Percentiles rank a stretch among this genome's conserved stretches.
phyloP scores from a whole-genome alignment of 1,139 yeast species.

The Hemisphaericaspora xylanilytica region DNA sequence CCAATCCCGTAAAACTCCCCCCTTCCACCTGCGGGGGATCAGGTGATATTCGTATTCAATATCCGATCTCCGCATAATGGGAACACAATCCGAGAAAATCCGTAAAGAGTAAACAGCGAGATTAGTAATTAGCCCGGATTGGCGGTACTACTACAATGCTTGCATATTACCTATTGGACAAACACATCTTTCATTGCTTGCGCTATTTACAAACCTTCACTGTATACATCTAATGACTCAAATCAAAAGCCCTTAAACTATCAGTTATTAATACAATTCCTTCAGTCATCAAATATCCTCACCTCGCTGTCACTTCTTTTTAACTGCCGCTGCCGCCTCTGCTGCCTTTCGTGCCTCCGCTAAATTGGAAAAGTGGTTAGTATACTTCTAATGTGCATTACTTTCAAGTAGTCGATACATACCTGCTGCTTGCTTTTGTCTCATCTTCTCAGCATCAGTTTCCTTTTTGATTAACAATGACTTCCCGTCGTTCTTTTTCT shows the following conservation, averaged over 20 bases:
- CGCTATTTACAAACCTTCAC: background rate
- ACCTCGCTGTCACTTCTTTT: conserved; percentile 14
- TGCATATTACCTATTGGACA: background rate
- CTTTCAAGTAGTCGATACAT: conserved; percentile 27
- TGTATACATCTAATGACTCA: background rate
- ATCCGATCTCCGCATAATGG: no score
- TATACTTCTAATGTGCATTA: background rate
- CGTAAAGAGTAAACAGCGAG: no score
- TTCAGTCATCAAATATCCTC: background rate
- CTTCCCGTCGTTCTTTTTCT: conserved; percentile 80
- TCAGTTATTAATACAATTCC: no score
- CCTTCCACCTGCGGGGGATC: no score
- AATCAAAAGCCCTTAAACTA: background rate
- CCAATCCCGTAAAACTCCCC: no score
- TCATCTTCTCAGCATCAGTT: conserved; percentile 80
- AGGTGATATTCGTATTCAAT: no score
- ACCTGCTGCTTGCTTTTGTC: conserved; percentile 85
- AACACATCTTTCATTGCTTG: background rate
- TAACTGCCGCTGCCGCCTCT: conserved; percentile 18
- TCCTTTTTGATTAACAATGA: conserved; percentile 65
- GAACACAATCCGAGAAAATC: no score
- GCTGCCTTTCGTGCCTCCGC: conserved; percentile 67
- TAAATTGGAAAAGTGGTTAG: conserved; percentile 12
- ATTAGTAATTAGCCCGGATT: no score
- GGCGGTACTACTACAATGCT: background rate